Evolutionary conservation across 2,329 filamentous ascomycete species (phyloP).

Genomic region (Paracamarosporium sp.): DNA sequence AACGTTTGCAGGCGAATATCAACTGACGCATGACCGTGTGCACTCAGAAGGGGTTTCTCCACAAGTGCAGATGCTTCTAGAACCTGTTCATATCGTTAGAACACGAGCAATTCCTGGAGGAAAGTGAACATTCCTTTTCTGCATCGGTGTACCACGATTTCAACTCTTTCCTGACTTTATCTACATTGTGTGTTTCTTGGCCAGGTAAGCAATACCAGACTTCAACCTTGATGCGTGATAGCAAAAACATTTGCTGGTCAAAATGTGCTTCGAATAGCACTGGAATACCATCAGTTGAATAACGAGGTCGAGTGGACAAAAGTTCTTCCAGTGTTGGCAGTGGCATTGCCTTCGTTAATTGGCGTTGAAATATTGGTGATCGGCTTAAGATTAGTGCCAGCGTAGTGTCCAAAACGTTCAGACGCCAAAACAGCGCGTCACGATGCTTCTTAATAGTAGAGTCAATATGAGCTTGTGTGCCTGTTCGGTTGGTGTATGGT

Average conservation of each 20-base stretch:
- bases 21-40: neutral
- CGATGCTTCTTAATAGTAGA: neutral
- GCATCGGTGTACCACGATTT: constrained; percentile 1
- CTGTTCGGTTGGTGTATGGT: neutral
- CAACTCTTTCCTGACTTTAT: neutral
- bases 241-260: constrained; percentile 4
- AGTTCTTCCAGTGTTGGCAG: constrained; percentile 9
- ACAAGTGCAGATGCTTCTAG: constrained; percentile 8
- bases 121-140: neutral
- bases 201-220: constrained; percentile 11
- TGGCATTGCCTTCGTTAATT: neutral
- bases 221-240: constrained; percentile 7
- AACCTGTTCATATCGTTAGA: neutral
- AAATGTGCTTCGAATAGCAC: constrained; percentile 7
- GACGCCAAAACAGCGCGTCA: constrained; percentile 6
- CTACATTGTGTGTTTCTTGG: neutral
- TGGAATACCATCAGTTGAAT: neutral
- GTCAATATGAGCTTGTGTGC: constrained; percentile 2
- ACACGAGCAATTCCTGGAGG: neutral
- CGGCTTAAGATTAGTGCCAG: constrained; percentile 9
- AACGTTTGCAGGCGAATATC: constrained; percentile 4
- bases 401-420: constrained; percentile 4
- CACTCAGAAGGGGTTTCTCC: constrained; percentile 7
- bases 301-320: neutral
- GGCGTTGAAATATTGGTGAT: constrained; percentile 8